A percentile compares a stretch with the other conserved stretches of the same genome.
These are phyloP conservation scores for Candida peoriensis DNA, from an alignment of 805 yeast genomes.

Conservation along the genomic window DNA sequence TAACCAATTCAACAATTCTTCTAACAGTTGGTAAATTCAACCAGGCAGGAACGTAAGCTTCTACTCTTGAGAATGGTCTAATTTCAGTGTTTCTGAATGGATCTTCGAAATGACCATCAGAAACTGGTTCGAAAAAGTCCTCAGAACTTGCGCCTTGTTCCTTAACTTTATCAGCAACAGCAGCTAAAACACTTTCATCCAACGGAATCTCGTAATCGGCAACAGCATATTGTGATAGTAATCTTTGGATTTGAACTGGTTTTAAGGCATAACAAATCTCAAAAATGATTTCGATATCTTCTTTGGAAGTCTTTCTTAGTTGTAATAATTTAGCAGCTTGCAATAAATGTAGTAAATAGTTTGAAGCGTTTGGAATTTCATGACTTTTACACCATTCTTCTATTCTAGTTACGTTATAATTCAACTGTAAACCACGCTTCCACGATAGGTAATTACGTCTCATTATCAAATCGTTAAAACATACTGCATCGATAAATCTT, in stretches of 20 bases:
- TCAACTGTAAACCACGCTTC: conserved; percentile 96
- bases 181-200: conserved; percentile 71
- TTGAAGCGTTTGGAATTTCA: conserved; percentile 81
- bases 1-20: conserved; percentile 82
- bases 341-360: conserved; percentile 76
- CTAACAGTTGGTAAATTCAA: conserved; percentile 84
- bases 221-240: conserved; percentile 80
- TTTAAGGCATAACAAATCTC: conserved; percentile 92
- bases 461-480: conserved; percentile 94
- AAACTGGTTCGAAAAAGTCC: conserved; percentile 66
- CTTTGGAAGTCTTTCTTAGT: conserved; percentile 81
- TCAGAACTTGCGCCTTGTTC: conserved; percentile 47
- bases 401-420: conserved; percentile 90
- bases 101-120: conserved; percentile 74
- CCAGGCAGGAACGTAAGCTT: conserved; percentile 94
- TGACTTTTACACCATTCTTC: conserved; percentile 99
- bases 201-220: conserved; percentile 96
- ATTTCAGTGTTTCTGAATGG: conserved; percentile 73
- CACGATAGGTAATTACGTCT: conserved; percentile 91
- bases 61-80: conserved; percentile 74
- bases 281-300: conserved; percentile 86
- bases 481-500: conserved; percentile 82
- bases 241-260: conserved; percentile 93
- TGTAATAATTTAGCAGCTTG: conserved; percentile 94
- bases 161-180: conserved; percentile 77